A percentile compares a stretch with the other conserved stretches of the same genome.
These are phyloP conservation scores for Moesziomyces parantarcticus DNA, from an alignment of 1,284 basidiomycete genomes.

Conservation along the genomic window DNA sequence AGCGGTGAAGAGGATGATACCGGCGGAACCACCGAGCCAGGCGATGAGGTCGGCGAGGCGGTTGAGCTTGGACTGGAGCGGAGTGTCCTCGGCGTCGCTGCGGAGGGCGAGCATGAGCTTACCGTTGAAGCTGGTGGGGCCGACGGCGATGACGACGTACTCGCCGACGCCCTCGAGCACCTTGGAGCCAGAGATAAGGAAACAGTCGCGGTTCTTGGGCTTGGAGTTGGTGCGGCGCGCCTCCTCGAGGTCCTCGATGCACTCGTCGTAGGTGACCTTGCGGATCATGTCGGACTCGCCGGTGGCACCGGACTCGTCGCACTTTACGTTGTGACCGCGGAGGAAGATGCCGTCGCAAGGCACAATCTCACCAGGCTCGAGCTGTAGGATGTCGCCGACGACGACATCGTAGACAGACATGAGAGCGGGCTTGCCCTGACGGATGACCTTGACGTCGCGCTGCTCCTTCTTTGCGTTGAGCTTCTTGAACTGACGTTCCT, in stretches of 20 bases:
- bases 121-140: constrained; percentile 91
- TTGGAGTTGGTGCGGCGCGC: constrained; percentile 64
- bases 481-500: constrained; percentile 91
- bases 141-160: constrained; percentile 92
- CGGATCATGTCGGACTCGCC: constrained; percentile 95
- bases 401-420: constrained; percentile 81
- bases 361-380: constrained; percentile 95
- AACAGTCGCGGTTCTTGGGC: constrained; percentile 83
- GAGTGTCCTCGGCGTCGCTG: constrained; percentile 79
- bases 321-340: constrained; percentile 89
- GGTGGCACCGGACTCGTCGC: constrained; percentile 95
- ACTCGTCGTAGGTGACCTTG: constrained; percentile 84
- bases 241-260: constrained; percentile 71
- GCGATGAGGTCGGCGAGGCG: constrained; percentile 91
- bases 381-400: constrained; percentile 88
- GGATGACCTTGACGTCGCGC: constrained; percentile 89
- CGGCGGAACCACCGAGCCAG: constrained; percentile 84
- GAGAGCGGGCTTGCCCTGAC: constrained; percentile 86
- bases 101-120: constrained; percentile 75
- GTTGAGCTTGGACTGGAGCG: constrained; percentile 93
- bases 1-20: constrained; percentile 81
- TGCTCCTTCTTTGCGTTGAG: constrained; percentile 97
- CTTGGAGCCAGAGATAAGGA: constrained; percentile 91
- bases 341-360: constrained; percentile 96
- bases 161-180: constrained; percentile 93